Conservation (phyloP, 163 green algal species). For the Picocystis sp. region DNA sequence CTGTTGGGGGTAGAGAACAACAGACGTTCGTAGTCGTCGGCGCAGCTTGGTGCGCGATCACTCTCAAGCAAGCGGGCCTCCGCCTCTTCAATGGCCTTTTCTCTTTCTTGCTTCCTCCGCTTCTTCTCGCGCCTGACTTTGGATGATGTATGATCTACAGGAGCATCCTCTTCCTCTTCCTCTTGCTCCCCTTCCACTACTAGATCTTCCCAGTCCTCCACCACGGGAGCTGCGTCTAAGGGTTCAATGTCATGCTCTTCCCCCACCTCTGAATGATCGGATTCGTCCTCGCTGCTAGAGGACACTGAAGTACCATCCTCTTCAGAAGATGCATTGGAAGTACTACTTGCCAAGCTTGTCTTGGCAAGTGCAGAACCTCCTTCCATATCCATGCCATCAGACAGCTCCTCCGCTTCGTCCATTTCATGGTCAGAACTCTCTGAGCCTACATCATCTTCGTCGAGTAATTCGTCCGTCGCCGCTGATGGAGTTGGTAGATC, state of each 20-base stretch:
- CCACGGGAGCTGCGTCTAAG: background rate
- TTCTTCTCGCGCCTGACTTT: slow-evolving; percentile 3
- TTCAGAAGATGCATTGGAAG: too few species aligned
- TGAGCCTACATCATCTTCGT: background rate
- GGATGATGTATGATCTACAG: background rate
- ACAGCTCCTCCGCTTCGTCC: slow-evolving; percentile 9
- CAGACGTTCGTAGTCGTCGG: slow-evolving; percentile 60
- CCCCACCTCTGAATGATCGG: too few species aligned
- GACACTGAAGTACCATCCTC: too few species aligned
- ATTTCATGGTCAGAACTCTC: background rate
- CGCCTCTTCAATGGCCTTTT: slow-evolving; percentile 34
- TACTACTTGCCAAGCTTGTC: too few species aligned
- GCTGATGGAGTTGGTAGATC: background rate
- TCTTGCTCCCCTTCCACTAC: slow-evolving; percentile 3
- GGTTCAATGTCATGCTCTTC: background rate
- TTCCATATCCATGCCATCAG: slow-evolving; percentile 12
- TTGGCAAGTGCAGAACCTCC: too few species aligned
- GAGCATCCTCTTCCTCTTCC: slow-evolving; percentile 5
- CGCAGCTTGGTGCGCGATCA: slow-evolving; percentile 26
- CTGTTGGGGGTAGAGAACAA: slow-evolving; percentile 52
- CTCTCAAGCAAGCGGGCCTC: slow-evolving; percentile 25
- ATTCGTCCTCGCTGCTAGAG: too few species aligned
- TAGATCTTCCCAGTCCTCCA: background rate
- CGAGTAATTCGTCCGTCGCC: background rate
- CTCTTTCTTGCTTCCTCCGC: slow-evolving; percentile 31